Base-by-base conservation (phyloP, 2,329 filamentous ascomycete species). In the Aulographum hederae region DNA sequence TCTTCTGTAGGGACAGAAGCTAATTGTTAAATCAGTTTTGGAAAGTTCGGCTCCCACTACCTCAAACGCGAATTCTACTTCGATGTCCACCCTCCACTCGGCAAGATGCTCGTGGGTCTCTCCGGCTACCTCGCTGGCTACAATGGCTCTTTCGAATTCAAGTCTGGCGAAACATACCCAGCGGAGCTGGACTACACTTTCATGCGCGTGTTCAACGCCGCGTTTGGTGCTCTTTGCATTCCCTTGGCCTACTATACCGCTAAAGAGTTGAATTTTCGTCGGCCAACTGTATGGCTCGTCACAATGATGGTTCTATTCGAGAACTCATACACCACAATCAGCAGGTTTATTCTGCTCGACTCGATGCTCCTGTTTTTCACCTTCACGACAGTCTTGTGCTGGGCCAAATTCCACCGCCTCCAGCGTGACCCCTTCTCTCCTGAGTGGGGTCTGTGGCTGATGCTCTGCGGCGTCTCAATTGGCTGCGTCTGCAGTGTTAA, bases 21-120 rank as follows among this genome's bases (percentile, higher is more conserved):
- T 51, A 30, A 53, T 41, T 33, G 13, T n/a, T 18, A 26, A 4
- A 36, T 33, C 46, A 82, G 77, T 56, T 91, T 91, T 55, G 81
- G 81, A 52, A 98, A 98, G 63, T 98, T 98, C 56, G 89, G 89
- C 41, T 95, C 86, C 46, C 86, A 98, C 60, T 98, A 98, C 57
- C 75, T 98, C 51, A 94, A 98, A 57, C 81, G 86, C 55, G 89
- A 98, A 58, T 94, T 95, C 65, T 98, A 98, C 68, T 98, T 98
- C 61, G 81, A 92, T 65, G 78, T 91, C 36, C 81, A 92, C 56
- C 89, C 89, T 41, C 89, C 89, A 33, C 73, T 98, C 38, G 89
- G 89, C 52, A 98, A 98, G 65, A 95, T 98, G 73, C 73, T 98
- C 34, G 86, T 98, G 44, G 89, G 89, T 39, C 68, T 98, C 32